A percentile compares a stretch with the other conserved stretches of the same genome.
Conservation (phyloP, 805 yeast species). For the Kuraishia molischiana region DNA sequence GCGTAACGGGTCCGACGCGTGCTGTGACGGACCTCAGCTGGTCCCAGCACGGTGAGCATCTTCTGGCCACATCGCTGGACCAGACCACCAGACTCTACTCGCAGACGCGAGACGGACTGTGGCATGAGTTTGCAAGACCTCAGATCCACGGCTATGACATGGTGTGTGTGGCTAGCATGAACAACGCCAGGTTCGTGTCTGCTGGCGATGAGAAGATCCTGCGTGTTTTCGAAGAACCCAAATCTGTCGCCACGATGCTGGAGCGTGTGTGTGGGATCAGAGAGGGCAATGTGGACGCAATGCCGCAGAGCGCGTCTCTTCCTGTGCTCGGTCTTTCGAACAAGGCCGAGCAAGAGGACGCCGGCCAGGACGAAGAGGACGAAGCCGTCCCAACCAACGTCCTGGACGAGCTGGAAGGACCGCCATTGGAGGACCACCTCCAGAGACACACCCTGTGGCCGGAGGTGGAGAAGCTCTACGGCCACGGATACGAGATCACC, state of each 20-base stretch:
- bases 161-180: slow-evolving; percentile 64
- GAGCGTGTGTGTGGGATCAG: slow-evolving; percentile 39
- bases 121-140: slow-evolving; percentile 95
- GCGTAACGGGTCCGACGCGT: slow-evolving; percentile 67
- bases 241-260: slow-evolving; percentile 58
- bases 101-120: slow-evolving; percentile 42
- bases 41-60: slow-evolving; percentile 55
- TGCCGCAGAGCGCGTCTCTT: slow-evolving; percentile 80
- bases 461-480: slow-evolving; percentile 87
- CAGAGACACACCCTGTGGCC: slow-evolving; percentile 94
- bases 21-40: slow-evolving; percentile 75
- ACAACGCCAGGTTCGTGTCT: slow-evolving; percentile 61
- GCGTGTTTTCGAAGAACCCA: slow-evolving; percentile 84
- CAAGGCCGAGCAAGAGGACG: slow-evolving; percentile 60
- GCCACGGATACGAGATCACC: slow-evolving; percentile 93
- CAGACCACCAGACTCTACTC: slow-evolving; percentile 87
- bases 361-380: slow-evolving; percentile 25
- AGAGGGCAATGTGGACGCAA: slow-evolving; percentile 17
- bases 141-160: slow-evolving; percentile 98
- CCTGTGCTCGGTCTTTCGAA: slow-evolving; percentile 93
- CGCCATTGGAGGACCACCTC: slow-evolving; percentile 85
- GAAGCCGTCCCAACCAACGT: slow-evolving; percentile 32
- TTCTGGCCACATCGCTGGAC: slow-evolving; percentile 76
- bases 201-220: slow-evolving; percentile 95
- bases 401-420: slow-evolving; percentile 34